Base-by-base conservation (phyloP, 2,329 filamentous ascomycete species). In the Endoconidiophora laricicola region DNA sequence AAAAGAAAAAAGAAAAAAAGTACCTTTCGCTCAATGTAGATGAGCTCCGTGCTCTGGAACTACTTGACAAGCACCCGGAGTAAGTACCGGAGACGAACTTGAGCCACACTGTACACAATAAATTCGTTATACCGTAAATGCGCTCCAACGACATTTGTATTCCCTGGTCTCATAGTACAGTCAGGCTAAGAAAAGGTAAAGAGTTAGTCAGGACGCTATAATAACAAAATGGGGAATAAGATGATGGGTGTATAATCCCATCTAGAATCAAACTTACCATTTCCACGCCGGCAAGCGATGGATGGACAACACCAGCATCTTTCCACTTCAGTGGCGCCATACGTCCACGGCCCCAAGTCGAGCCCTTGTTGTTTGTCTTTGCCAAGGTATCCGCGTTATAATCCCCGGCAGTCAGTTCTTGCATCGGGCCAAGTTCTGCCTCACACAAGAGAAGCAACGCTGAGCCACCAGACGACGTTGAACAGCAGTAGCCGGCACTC, bases 361-460 rank as follows among this genome's bases (percentile, higher is more conserved):
- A 78, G 39, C 76, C 65, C 59, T 76, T 72, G 14, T 79, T 78
- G 1, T 72, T 64, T 2, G 66, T 61, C 54, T 76, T 76, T 0
- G 82, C 83, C 38, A 72, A 69, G 4, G 78, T 69, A 0, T 73
- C 81, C 0, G 86, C 86, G 6, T 67, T 63, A 59, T 76, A 86
- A 33, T 42, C 43, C 1, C 76, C 62, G 10, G 66, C 0, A 0
- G 65, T 68, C 2, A 88, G 69, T 57, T 79, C 70, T 52, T 81
- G 73, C 67, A 90, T 79, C 33, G 79, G 65, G 4, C 87, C 86
- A 2, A 94, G 72, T 63, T 68, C 67, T 3, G 84, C 86, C 59
- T 94, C 86, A 58, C 86, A 93, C 1, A 94, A 78, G 16, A 94
- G 71, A 3, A 94, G 68, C 2, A 94, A 69, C 0, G 79, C 86